These are phyloP conservation scores for Chenopodium formosanum DNA, from an alignment of 148 eudicot species.

Conservation along the genomic window DNA sequence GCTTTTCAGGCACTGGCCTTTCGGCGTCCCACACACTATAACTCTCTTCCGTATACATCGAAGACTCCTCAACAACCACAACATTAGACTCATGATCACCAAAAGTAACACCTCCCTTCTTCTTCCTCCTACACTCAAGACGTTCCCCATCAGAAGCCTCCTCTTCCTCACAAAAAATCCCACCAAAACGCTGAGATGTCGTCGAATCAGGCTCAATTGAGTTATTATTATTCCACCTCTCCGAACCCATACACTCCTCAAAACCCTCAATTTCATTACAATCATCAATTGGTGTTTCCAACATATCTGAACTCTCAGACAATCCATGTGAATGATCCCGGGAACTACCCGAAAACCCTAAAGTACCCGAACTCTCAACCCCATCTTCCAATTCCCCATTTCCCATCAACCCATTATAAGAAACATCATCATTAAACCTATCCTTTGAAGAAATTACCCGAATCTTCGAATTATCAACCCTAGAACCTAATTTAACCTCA, in stretches of 20 bases:
- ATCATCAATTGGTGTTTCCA: constrained; percentile 43
- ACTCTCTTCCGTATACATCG: constrained; percentile 19
- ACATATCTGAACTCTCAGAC: constrained; percentile 57
- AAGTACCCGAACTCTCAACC: constrained; percentile 48
- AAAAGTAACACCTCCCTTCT: constrained; percentile 42
- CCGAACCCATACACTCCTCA: constrained; percentile 10
- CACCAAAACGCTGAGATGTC: constrained; percentile 25
- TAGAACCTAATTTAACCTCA: constrained; percentile 16
- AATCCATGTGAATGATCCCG: constrained; percentile 49
- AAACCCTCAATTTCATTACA: constrained; percentile 27
- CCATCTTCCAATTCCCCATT: constrained; percentile 20
- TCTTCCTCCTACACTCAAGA: constrained; percentile 35
- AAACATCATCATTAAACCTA: constrained; percentile 1
- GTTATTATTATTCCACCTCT: constrained; percentile 8
- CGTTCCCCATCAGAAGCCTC: constrained; percentile 39
- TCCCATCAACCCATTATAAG: constrained; percentile 8
- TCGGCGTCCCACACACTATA: constrained; percentile 7
- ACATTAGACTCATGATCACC: constrained; percentile 35
- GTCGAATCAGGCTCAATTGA: constrained; percentile 14
- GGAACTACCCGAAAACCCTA: constrained; percentile 61
- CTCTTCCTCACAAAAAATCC: constrained; percentile 31
- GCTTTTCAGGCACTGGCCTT: constrained; percentile 34
- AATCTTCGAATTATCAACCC: neutral
- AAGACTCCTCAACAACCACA: constrained; percentile 21
- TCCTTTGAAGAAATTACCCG: neutral